A percentile compares a stretch with the other conserved stretches of the same genome.
phyloP scores from a whole-genome alignment of 495 filamentous ascomycete species.

The Hyaloscypha hepaticicola region DNA sequence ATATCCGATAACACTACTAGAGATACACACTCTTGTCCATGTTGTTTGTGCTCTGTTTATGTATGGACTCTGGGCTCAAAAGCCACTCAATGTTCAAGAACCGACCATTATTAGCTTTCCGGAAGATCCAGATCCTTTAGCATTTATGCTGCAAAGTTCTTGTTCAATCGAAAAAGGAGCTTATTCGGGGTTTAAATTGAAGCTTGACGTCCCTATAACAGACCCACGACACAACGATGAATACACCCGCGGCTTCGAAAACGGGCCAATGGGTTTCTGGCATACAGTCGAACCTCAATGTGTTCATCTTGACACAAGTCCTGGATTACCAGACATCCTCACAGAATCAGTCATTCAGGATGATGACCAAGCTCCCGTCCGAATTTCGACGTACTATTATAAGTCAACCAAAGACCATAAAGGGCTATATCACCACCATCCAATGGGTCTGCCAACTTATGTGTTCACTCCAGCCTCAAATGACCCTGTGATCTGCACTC shows the following conservation, averaged over 20 bases:
- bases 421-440: not conserved
- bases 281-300: not conserved
- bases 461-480: not conserved
- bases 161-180: not conserved
- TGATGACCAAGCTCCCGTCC: not conserved
- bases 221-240: not conserved
- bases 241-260: not conserved
- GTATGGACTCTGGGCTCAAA: conserved; percentile 16
- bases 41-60: conserved; percentile 18
- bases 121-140: conserved; percentile 5
- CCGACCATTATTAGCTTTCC: conserved; percentile 12
- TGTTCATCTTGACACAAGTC: not conserved
- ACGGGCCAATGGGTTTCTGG: not conserved
- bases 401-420: not conserved
- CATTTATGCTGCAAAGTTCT: not conserved
- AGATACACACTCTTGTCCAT: conserved; percentile 19
- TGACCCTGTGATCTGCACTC: not conserved
- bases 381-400: not conserved
- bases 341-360: too few species aligned
- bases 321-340: too few species aligned
- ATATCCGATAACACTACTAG: conserved; percentile 17
- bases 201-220: not conserved
- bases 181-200: not conserved
- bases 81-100: conserved; percentile 18
- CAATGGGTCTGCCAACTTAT: not conserved